phyloP scores from a whole-genome alignment of 163 green algal species.

The Smithsoniella earleae region DNA sequence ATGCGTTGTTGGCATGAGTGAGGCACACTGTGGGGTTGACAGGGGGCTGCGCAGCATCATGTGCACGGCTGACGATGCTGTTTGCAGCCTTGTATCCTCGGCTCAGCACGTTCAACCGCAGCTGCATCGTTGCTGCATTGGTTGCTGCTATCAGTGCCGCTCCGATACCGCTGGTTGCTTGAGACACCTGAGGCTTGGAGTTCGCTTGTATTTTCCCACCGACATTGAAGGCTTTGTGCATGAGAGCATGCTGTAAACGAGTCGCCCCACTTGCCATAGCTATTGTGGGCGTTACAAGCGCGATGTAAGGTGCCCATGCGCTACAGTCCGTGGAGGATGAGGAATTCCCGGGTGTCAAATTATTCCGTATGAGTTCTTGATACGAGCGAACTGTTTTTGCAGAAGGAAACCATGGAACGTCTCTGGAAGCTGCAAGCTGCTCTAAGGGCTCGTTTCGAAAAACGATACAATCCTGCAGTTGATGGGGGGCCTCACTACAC shows the following conservation, averaged over 20 bases:
- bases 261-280: background rate
- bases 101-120: no score
- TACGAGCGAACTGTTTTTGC: conserved; percentile 5
- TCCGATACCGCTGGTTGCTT: background rate
- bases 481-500: no score
- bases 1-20: no score
- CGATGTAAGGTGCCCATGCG: background rate
- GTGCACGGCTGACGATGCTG: no score
- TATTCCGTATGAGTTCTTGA: no score
- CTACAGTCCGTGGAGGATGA: no score
- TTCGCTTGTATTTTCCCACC: background rate
- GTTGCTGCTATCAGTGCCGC: background rate
- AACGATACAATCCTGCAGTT: conserved; percentile 7
- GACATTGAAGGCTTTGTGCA: conserved; percentile 12
- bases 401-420: conserved; percentile 8
- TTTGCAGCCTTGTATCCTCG: no score
- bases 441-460: conserved; percentile 11
- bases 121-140: conserved; percentile 14
- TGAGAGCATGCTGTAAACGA: background rate
- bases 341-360: no score
- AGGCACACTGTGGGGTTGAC: no score
- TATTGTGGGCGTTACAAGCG: background rate
- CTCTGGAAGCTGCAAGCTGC: background rate
- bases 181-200: conserved; percentile 3
- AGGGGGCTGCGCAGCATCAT: no score